A percentile compares a stretch with the other conserved stretches of the same genome.
phyloP scores from a whole-genome alignment of 352 stramenopile species.

The Globisporangium canariense region DNA sequence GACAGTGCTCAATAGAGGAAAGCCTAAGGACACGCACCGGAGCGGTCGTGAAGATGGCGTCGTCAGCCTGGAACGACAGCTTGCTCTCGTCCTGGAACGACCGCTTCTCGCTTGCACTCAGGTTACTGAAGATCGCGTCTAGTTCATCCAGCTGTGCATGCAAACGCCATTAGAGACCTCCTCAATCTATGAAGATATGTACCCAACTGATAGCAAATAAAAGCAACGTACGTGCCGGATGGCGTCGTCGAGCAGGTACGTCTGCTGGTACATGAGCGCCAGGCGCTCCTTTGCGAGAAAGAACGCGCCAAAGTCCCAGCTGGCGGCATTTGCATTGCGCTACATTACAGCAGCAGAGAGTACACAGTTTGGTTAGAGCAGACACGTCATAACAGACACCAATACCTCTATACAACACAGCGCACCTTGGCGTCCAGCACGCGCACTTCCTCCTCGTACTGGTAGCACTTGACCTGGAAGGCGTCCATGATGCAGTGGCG shows the following conservation, averaged over 20 bases:
- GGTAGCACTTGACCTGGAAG: slow-evolving; percentile 72
- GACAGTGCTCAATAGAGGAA: background rate
- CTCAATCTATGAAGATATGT: background rate
- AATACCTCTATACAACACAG: background rate
- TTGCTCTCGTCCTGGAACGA: slow-evolving; percentile 22
- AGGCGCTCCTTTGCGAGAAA: slow-evolving; percentile 77
- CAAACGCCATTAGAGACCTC: background rate
- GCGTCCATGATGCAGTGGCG: slow-evolving; percentile 80
- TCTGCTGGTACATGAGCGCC: slow-evolving; percentile 83
- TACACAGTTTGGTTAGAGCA: background rate
- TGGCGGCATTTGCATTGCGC: slow-evolving; percentile 29
- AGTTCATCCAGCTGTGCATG: slow-evolving; percentile 66
- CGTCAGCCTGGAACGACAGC: slow-evolving; percentile 20
- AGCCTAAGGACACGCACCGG: slow-evolving; percentile 31
- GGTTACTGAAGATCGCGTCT: slow-evolving; percentile 65
- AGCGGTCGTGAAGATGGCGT: slow-evolving; percentile 62
- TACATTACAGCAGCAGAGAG: slow-evolving; percentile 12
- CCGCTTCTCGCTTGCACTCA: slow-evolving; percentile 32
- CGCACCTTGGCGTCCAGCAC: slow-evolving; percentile 59
- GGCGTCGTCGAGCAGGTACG: slow-evolving; percentile 76
- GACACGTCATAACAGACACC: background rate
- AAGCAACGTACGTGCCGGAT: slow-evolving; percentile 62
- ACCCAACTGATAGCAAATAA: background rate
- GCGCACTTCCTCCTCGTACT: slow-evolving; percentile 75
- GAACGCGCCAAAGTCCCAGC: slow-evolving; percentile 80